A percentile compares a stretch with the other conserved stretches of the same genome.
Conservation (phyloP, 2,329 filamentous ascomycete genomes). For the Hypoxylon sp. region DNA sequence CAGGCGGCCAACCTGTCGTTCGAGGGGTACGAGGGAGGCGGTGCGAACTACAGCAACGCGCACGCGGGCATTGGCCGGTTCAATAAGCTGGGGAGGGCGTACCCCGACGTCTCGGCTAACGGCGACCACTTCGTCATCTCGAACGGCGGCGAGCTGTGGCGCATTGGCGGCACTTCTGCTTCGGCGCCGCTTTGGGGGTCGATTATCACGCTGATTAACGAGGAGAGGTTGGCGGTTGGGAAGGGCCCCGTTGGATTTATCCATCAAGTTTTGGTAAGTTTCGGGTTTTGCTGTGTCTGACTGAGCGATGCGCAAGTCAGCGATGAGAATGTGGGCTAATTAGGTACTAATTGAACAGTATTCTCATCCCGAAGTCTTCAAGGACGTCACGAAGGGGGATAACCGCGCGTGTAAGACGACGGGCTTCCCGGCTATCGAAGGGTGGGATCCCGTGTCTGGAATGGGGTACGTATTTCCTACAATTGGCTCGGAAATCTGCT, state of each 20-base stretch:
- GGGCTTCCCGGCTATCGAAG: constrained; percentile 58
- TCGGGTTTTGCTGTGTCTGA: not conserved
- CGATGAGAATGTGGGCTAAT: too few species aligned
- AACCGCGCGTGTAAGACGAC: constrained; percentile 55
- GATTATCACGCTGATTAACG: constrained; percentile 64
- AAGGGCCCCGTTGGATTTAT: constrained; percentile 65
- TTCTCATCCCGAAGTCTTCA: constrained; percentile 56
- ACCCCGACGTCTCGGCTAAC: constrained; percentile 62
- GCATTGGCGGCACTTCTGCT: constrained; percentile 64
- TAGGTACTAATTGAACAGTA: constrained; percentile 49
- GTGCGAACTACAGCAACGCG: constrained; percentile 53
- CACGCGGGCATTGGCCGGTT: constrained; percentile 53
- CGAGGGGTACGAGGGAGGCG: constrained; percentile 50
- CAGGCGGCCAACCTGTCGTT: constrained; percentile 46
- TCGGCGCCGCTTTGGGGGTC: constrained; percentile 62
- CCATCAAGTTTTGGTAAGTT: constrained; percentile 58
- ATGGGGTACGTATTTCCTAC: constrained; percentile 46
- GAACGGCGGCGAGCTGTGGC: constrained; percentile 51
- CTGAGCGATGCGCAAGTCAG: too few species aligned
- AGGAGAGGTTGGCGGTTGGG: constrained; percentile 59
- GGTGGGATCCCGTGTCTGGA: constrained; percentile 57
- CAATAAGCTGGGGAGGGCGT: constrained; percentile 60
- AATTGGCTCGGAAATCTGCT: constrained; percentile 8
- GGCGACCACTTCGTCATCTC: constrained; percentile 55
- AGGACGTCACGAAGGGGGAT: constrained; percentile 56